Evolutionary conservation across 2,329 filamentous ascomycete species (phyloP).

Genomic region (Exophiala sp.): DNA sequence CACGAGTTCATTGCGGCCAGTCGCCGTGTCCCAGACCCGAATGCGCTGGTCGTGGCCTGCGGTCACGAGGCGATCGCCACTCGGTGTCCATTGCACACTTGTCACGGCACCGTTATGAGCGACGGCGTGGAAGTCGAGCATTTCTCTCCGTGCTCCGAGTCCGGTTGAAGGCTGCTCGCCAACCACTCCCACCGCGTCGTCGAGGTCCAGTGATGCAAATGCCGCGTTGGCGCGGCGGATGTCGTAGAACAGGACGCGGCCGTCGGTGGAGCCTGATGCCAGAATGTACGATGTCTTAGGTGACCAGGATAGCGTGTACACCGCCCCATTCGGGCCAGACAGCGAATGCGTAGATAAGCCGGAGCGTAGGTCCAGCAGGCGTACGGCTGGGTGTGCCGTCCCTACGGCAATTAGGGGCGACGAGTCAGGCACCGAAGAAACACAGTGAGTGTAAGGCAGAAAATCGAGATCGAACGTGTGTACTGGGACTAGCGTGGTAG

Average conservation of each 20-base stretch:
- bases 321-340: conserved; percentile 60
- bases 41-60: conserved; percentile 78
- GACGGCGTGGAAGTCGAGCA: conserved; percentile 42
- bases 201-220: conserved; percentile 72
- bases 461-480: conserved; percentile 44
- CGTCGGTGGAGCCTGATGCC: conserved; percentile 78
- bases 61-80: conserved; percentile 69
- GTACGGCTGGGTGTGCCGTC: conserved; percentile 76
- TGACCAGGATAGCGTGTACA: conserved; percentile 72
- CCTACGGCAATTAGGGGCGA: conserved; percentile 78
- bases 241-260: conserved; percentile 80
- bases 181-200: conserved; percentile 68
- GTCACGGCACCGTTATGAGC: conserved; percentile 82
- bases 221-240: conserved; percentile 70
- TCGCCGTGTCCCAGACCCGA: conserved; percentile 76
- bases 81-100: conserved; percentile 75
- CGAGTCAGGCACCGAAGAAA: conserved; percentile 61
- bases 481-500: conserved; percentile 38
- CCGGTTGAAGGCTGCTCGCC: conserved; percentile 28
- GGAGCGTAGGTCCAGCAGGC: conserved; percentile 79
- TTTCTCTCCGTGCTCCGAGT: conserved; percentile 28
- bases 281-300: conserved; percentile 66
- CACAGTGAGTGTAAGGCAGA: conserved; percentile 57
- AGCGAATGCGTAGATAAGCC: conserved; percentile 68
- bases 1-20: conserved; percentile 77